Evolutionary conservation across 768 basidiomycete genomes (phyloP), one percentile per base, ranked within the genome.

Genomic region (Rubroboletus pulcherrimus): DNA sequence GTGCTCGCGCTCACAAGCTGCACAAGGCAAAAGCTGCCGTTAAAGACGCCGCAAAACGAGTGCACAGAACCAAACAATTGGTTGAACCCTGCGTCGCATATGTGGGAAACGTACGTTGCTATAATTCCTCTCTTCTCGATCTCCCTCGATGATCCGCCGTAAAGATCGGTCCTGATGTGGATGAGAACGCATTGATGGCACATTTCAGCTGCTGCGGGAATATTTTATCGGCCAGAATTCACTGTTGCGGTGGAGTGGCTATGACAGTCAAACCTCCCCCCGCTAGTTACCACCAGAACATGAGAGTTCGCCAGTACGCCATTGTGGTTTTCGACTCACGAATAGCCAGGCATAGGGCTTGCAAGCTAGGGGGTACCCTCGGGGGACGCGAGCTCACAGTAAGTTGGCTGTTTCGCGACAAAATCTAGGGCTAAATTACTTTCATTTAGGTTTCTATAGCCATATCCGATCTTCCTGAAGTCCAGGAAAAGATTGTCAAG

Each of bases 71-170:
- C 29, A 62, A 57, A 19, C 52, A 51, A 7, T 7, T 55, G 21
- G 45, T 17, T 9, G 65, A 60, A 8, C 66, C 65, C 53, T 68
- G 66, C 33, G 74, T 72, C 55, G 75, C 82, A 24, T 87, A 75
- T 60, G 81, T 86, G 19, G 86, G 87, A 39, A 87, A 87, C 64
- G 87, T 87, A 61, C 57, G 83, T 73, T 14, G 11, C 12, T 6
- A 7, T 37, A 9, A 10, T 34, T 5, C n/a, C n/a, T 41, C 46
- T 41, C 26, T 8, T 50, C 43, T 44, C 24, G 11, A 33, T 42
- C 44, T 48, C 43, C 51, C 33, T 59, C 33, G 42, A 49, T 46
- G 17, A 60, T 38, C 10, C 31, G 38, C 53, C 49, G 44, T 38
- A 54, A 56, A 77, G 75, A 46, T 78, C 31, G 64, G 72, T 41